Base-by-base conservation (phyloP, 1,284 basidiomycete genomes). In the Phellinidium pouzarii region DNA sequence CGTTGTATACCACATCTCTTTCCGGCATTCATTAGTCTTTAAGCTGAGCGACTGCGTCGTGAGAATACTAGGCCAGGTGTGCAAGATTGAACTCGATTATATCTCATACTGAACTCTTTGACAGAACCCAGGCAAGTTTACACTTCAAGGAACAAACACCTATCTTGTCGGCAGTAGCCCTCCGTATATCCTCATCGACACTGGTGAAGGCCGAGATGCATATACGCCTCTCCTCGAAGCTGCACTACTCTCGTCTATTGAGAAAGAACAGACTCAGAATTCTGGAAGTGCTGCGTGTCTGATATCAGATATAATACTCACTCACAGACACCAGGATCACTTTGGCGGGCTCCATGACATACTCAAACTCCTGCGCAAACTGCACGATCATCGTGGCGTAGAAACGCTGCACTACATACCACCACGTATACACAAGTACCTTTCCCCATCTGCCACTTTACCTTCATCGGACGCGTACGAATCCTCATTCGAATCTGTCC, bases 81-180 rank as follows among this genome's bases (percentile, higher is more conserved):
- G 68, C 62, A 23, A 23, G 31, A 5, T 25, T 31, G 45, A 44
- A 48, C 50, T 43, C 42, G 25, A 25, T 19, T 36, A 9, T 43
- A 27, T 51, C 19, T 26, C 12, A 25, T 45, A 31, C 11, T 46
- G 40, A 31, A 41, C 29, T 17, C 14, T 29, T 12, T 29, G 29
- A 42, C 54, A 94, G 81, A 96, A 96, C 63, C 92, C 93, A 4
- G 89, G 92, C 3, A 84, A 88, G 58, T 94, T 91, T 68, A 95
- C 94, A 0, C 74, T 97, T 0, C 91, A 95, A 75, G 93, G 92
- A 17, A 98, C 94, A 1, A 97, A 97, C 65, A 95, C 92, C 1
- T 98, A 97, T 65, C 75, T 98, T 55, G 66, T 97, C 44, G 87
- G 88, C 29, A 73, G 68, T 58, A 68, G 69, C 54, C 82, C 78